Evolutionary conservation across 2,329 filamentous ascomycete species (phyloP).

Genomic region (Pseudohalonectria lignicola): DNA sequence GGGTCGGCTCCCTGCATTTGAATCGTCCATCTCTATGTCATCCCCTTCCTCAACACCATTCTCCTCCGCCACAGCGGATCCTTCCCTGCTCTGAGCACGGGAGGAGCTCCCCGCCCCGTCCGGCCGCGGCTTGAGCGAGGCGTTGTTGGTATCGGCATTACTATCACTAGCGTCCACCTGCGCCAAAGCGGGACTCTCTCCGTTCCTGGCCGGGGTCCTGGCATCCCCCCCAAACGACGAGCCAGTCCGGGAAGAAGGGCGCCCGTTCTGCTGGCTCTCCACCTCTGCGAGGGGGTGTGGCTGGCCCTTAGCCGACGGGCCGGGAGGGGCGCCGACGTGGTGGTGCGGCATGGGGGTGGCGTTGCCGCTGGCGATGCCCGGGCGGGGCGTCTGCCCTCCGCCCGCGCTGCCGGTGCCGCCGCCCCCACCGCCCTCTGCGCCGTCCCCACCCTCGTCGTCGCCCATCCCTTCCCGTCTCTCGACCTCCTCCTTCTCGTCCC

Average conservation of each 20-base stretch:
- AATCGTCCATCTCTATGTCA: constrained; percentile 50
- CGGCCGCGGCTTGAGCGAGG: constrained; percentile 22
- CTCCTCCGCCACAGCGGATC: constrained; percentile 11
- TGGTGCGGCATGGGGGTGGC: constrained; percentile 25
- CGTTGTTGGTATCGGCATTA: too few relatives aligned
- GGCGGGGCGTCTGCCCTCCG: constrained; percentile 39
- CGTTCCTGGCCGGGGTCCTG: constrained; percentile 19
- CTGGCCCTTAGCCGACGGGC: too few relatives aligned
- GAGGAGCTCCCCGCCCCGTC: constrained; percentile 21
- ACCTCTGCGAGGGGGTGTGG: too few relatives aligned
- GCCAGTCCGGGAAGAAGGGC: constrained; percentile 13
- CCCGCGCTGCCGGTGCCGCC: too few relatives aligned
- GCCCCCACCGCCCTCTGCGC: constrained; percentile 30
- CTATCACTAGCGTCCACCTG: too few relatives aligned
- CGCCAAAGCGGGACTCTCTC: too few relatives aligned
- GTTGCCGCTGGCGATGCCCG: constrained; percentile 37
- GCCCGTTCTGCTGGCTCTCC: too few relatives aligned
- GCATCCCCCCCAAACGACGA: constrained; percentile 15
- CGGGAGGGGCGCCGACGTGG: background rate
- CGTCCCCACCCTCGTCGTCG: constrained; percentile 23
- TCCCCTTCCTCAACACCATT: constrained; percentile 32
- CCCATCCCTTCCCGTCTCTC: constrained; percentile 78
- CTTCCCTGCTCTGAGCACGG: constrained; percentile 14
- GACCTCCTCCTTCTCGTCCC: constrained; percentile 91
- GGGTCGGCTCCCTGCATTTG: too few relatives aligned